A percentile compares a stretch with the other conserved stretches of the same genome.
These are phyloP conservation scores for Lentinula detonsa DNA, from an alignment of 768 basidiomycete species.

Conservation along the genomic window DNA sequence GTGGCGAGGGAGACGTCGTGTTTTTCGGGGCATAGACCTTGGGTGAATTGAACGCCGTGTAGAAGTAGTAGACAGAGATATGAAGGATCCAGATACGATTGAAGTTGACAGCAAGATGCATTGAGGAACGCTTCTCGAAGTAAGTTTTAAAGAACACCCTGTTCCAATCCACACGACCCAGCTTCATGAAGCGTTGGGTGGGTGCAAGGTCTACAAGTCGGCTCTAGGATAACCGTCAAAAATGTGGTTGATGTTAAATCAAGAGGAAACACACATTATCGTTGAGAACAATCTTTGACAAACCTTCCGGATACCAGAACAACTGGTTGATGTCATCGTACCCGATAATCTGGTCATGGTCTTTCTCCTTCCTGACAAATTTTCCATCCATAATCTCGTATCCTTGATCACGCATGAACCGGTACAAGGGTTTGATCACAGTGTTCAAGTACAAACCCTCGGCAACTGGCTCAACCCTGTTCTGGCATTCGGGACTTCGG, in stretches of 20 bases:
- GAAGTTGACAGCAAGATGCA: slow-evolving; percentile 96
- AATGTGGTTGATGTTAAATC: background rate
- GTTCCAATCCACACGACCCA: slow-evolving; percentile 90
- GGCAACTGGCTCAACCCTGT: slow-evolving; percentile 84
- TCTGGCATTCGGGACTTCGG: slow-evolving; percentile 96
- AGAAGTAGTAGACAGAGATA: slow-evolving; percentile 91
- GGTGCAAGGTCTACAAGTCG: slow-evolving; percentile 90
- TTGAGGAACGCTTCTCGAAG: slow-evolving; percentile 89
- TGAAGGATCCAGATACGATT: slow-evolving; percentile 99
- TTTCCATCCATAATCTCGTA: slow-evolving; percentile 95
- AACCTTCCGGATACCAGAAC: slow-evolving; percentile 99
- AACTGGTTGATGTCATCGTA: slow-evolving; percentile 99
- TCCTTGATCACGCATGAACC: slow-evolving; percentile 94
- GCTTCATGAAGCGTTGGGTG: slow-evolving; percentile 88
- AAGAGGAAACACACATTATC: slow-evolving; percentile 60
- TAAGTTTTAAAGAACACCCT: slow-evolving; percentile 99
- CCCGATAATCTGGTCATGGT: slow-evolving; percentile 95
- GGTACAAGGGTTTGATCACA: slow-evolving; percentile 92
- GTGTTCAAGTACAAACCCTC: slow-evolving; percentile 91
- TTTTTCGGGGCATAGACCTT: slow-evolving; percentile 76
- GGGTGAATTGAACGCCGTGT: slow-evolving; percentile 96
- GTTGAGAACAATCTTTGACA: slow-evolving; percentile 83
- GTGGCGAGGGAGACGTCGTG: slow-evolving; percentile 62
- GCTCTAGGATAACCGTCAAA: slow-evolving; percentile 40
- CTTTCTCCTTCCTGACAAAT: slow-evolving; percentile 89